Base-by-base conservation (phyloP, 352 stramenopile genomes). In the Globisporangium abappressorium region DNA sequence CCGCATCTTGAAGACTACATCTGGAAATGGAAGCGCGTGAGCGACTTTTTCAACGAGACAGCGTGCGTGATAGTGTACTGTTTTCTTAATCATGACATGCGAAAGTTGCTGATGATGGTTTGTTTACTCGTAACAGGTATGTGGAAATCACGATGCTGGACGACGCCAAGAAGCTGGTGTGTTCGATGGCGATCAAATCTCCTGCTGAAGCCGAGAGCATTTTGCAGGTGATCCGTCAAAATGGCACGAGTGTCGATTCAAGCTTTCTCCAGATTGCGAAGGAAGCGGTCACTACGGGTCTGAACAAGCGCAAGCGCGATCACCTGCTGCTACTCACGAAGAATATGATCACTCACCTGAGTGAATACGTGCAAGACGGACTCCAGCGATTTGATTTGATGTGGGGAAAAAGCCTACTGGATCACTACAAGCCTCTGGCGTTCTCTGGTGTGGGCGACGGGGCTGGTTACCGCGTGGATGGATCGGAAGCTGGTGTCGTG, bases 91-190 rank as follows among this genome's bases (percentile, higher is more conserved):
- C 6, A 1, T 57, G 8, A 30, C 26, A 4, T 5, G 15, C 24
- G 28, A 22, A 14, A 58, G 5, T 22, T 57, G 9, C 15, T 56
- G 5, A 26, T 61, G 38, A 46, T 28, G n/a, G 33, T 41, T 8
- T 46, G 12, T 30, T 43, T 63, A 7, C 33, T 55, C 20, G 14
- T n/a, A 66, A 30, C 47, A 81, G 75, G 14, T 82, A 82, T 41
- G 85, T 92, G 34, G 87, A 95, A 64, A 85, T 95, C 59, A 92
- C 85, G 8, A 93, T 95, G 83, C 46, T 95, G 26, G 87, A 95
- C 59, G 82, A 95, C 63, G 82, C 72, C 54, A 91, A 93, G 70
- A 90, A 91, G 55, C 81, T 93, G 8, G 80, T 95, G 24, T 93
- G 85, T 57, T 90, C 82, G 12, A 95, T 93, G 71, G 86, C 87